phyloP scores from a whole-genome alignment of 2,329 filamentous ascomycete genomes.

The Fusarium multiceps region DNA sequence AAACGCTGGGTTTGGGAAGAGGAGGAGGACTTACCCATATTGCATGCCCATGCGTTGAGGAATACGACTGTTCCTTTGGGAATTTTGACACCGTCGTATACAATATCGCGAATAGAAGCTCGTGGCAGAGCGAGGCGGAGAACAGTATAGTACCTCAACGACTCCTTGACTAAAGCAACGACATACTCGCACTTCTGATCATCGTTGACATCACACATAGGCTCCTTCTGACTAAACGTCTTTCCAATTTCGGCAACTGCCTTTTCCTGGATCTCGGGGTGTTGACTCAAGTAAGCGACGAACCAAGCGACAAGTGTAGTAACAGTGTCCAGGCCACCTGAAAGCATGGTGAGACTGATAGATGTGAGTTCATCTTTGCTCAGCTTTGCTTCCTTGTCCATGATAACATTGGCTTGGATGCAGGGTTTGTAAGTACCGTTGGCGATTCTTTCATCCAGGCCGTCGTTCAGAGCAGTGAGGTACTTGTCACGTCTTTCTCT shows the following conservation, averaged over 20 bases:
- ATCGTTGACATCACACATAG: slow-evolving; percentile 69
- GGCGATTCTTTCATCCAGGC: slow-evolving; percentile 69
- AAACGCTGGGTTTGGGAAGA: too few species aligned
- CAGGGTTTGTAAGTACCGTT: slow-evolving; percentile 71
- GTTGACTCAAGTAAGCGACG: slow-evolving; percentile 67
- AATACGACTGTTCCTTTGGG: slow-evolving; percentile 73
- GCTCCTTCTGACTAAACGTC: slow-evolving; percentile 62
- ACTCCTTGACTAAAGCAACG: slow-evolving; percentile 71
- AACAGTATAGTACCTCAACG: slow-evolving; percentile 71
- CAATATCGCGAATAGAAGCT: slow-evolving; percentile 68
- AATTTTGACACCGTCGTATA: slow-evolving; percentile 67
- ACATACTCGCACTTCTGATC: slow-evolving; percentile 73
- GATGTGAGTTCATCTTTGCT: slow-evolving; percentile 72
- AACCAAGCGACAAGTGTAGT: slow-evolving; percentile 75
- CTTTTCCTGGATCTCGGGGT: slow-evolving; percentile 71
- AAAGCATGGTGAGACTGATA: slow-evolving; percentile 76
- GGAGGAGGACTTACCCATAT: slow-evolving; percentile 74
- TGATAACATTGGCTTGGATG: slow-evolving; percentile 74
- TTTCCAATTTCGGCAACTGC: slow-evolving; percentile 67
- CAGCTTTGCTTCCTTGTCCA: slow-evolving; percentile 71
- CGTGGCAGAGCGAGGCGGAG: slow-evolving; percentile 71
- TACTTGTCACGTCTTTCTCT: slow-evolving; percentile 70
- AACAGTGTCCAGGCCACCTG: slow-evolving; percentile 73
- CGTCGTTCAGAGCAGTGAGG: slow-evolving; percentile 65
- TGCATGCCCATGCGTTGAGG: slow-evolving; percentile 75